Evolutionary conservation across 2,329 filamentous ascomycete genomes (phyloP), one percentile per base, ranked within the genome.

Genomic region (Fusarium burgessii): DNA sequence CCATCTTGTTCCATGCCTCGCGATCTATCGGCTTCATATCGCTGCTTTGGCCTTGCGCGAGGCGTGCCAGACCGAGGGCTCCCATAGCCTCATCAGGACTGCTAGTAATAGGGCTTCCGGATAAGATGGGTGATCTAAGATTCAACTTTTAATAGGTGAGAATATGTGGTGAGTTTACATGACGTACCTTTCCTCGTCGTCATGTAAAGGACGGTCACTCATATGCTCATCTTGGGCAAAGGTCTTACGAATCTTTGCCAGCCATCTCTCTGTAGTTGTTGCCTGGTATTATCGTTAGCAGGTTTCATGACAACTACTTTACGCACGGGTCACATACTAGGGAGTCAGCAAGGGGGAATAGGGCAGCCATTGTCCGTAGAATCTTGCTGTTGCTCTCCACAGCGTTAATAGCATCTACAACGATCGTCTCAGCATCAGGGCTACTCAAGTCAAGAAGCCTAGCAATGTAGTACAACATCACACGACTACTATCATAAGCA

Each of bases 391-490:
- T 83, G 64, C 79, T 82, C 72, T 82, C 79, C n/a, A 82, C 80
- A 1, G 80, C 78, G 41, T 77, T 76, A 51, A 83, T 78, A 8
- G 80, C 80, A n/a, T 82, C 80, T 18, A 75, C 75, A 58, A 83
- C 78, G 57, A 79, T 80, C 10, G 75, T 74, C 33, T 79, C 75
- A 12, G 80, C 80, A 60, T 81, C 81, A 2, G 77, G 70, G 17
- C 79, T 72, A 35, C 66, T 77, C 3, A 80, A 77, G 32, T 83
- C 82, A 9, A 84, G 76, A 10, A 85, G 71, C 18, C 82, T 79
- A 7, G 82, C 83, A n/a, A 84, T 78, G 60, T 84, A 84, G 70
- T 85, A 85, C 2, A 85, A 72, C 81, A 85, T 84, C 40, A 84
- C 81, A 7, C 84, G 79, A 51, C 81, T 84, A 67, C 83, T 84